phyloP scores from a whole-genome alignment of 352 stramenopile genomes.

The Halophytophthora batemanensis region DNA sequence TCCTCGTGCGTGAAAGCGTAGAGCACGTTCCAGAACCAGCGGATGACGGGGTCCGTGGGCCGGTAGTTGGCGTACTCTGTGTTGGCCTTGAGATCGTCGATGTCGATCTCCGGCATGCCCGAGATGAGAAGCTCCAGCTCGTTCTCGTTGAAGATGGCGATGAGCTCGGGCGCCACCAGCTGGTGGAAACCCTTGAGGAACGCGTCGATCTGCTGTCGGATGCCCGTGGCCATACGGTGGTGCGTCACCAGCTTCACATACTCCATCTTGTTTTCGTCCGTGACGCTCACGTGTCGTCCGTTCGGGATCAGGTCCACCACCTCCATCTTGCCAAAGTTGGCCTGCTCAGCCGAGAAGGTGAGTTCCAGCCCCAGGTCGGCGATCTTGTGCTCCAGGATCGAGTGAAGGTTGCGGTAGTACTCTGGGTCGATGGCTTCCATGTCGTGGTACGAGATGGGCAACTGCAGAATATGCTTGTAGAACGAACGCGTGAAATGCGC shows the following conservation, averaged over 20 bases:
- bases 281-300: conserved; percentile 83
- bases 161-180: conserved; percentile 86
- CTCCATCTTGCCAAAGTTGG: conserved; percentile 88
- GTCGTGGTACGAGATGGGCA: conserved; percentile 96
- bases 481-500: conserved; percentile 98
- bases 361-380: conserved; percentile 86
- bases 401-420: conserved; percentile 93
- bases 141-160: conserved; percentile 94
- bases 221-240: conserved; percentile 99
- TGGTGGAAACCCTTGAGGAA: conserved; percentile 92
- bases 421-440: conserved; percentile 99
- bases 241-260: conserved; percentile 95
- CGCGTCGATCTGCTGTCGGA: conserved; percentile 92
- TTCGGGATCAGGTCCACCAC: conserved; percentile 90
- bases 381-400: conserved; percentile 87
- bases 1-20: conserved; percentile 91
- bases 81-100: conserved; percentile 92
- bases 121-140: conserved; percentile 93
- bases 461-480: conserved; percentile 98
- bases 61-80: conserved; percentile 94
- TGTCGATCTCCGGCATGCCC: conserved; percentile 93
- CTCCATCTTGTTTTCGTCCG: conserved; percentile 93
- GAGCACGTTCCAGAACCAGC: conserved; percentile 94
- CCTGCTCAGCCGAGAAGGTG: conserved; percentile 91
- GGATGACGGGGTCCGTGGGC: conserved; percentile 85